A percentile compares a stretch with the other conserved stretches of the same genome.
phyloP scores from a whole-genome alignment of 2,329 filamentous ascomycete genomes.

The Exophiala dermatitidis region DNA sequence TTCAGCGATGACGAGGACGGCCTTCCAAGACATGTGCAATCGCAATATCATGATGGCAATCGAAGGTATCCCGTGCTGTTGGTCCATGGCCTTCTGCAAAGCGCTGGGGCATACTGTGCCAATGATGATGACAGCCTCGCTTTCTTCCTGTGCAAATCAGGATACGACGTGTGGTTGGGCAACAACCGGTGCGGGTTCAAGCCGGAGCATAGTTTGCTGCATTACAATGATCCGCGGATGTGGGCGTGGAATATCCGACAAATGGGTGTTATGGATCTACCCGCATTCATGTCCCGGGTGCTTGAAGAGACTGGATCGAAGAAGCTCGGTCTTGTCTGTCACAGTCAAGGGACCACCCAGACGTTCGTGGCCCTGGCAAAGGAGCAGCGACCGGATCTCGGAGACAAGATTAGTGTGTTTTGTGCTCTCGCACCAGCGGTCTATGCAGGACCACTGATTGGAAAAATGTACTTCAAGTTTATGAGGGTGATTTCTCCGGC shows the following conservation, averaged over 20 bases:
- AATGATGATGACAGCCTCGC: slow-evolving; percentile 86
- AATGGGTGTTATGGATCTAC: slow-evolving; percentile 83
- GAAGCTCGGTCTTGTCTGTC: slow-evolving; percentile 74
- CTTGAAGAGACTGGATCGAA: slow-evolving; percentile 73
- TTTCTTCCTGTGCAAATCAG: slow-evolving; percentile 85
- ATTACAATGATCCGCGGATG: slow-evolving; percentile 75
- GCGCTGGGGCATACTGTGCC: slow-evolving; percentile 77
- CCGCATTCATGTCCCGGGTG: slow-evolving; percentile 72
- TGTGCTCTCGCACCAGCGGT: slow-evolving; percentile 85
- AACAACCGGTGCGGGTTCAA: slow-evolving; percentile 86
- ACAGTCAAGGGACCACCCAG: slow-evolving; percentile 87
- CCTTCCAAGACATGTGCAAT: slow-evolving; percentile 25
- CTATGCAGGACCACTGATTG: slow-evolving; percentile 79
- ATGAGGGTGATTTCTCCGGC: slow-evolving; percentile 71
- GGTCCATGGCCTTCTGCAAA: slow-evolving; percentile 83
- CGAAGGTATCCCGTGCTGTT: slow-evolving; percentile 75
- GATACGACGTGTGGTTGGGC: slow-evolving; percentile 91
- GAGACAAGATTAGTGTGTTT: slow-evolving; percentile 76
- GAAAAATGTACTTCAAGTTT: slow-evolving; percentile 85
- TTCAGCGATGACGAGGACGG: slow-evolving; percentile 46
- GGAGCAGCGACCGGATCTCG: slow-evolving; percentile 78
- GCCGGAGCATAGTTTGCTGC: slow-evolving; percentile 65
- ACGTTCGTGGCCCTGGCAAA: slow-evolving; percentile 82
- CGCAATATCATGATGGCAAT: slow-evolving; percentile 35
- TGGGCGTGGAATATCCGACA: slow-evolving; percentile 96